Conservation (phyloP, 768 basidiomycete species). For the Dentipellis fragilis region DNA sequence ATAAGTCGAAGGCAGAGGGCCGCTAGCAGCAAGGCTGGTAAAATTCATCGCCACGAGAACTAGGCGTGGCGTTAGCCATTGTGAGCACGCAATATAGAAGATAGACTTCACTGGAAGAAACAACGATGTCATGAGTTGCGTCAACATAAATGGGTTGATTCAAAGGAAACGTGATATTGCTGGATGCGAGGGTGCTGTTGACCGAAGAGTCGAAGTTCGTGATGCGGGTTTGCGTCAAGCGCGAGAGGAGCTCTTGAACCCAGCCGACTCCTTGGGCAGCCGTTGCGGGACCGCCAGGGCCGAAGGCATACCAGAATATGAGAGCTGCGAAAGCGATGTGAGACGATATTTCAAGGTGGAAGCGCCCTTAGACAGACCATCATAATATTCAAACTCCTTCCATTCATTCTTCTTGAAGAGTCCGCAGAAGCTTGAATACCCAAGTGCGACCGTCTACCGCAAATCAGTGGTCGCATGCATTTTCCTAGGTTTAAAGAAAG, state of each 20-base stretch:
- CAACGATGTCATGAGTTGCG: conserved; percentile 35
- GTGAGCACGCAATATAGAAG: not conserved
- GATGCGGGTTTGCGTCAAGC: conserved; percentile 29
- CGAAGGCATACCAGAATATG: conserved; percentile 24
- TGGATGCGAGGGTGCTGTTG: conserved; percentile 36
- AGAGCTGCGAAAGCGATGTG: conserved; percentile 10
- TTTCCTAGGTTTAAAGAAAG: not conserved
- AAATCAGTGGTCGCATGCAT: not conserved
- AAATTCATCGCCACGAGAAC: not conserved
- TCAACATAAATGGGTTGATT: conserved; percentile 34
- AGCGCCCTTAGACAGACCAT: conserved; percentile 16
- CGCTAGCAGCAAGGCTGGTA: not conserved
- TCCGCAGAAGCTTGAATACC: conserved; percentile 38
- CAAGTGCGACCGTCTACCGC: conserved; percentile 37
- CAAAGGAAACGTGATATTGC: conserved; percentile 25
- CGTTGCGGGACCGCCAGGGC: conserved; percentile 25
- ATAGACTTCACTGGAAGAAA: conserved; percentile 24
- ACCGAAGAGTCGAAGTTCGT: conserved; percentile 30
- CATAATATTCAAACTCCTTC: conserved; percentile 36
- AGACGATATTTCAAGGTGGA: not conserved
- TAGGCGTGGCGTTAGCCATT: conserved; percentile 4
- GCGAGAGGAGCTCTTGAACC: conserved; percentile 34
- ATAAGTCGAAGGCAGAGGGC: conserved; percentile 23
- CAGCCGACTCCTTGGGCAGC: conserved; percentile 31
- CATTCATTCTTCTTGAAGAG: conserved; percentile 44